Conservation (phyloP, 306 rosid species). For the Prunus mira region DNA sequence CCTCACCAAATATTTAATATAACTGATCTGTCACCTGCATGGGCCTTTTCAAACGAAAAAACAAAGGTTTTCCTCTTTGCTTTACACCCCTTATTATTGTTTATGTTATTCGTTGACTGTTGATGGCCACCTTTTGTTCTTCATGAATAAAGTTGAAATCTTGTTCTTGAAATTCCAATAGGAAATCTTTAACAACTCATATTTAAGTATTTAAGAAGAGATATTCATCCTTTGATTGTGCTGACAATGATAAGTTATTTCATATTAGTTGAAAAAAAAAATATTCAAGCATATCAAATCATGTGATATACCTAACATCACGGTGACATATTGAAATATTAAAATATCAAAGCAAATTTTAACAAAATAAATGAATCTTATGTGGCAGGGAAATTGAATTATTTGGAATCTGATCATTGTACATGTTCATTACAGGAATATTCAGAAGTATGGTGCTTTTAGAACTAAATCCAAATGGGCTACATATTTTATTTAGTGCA, state of each 20-base stretch:
- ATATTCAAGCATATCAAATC: not conserved
- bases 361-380: not conserved
- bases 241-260: not conserved
- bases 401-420: not conserved
- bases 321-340: not conserved
- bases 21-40: slow-evolving; percentile 71
- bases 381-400: not conserved
- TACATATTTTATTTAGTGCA: not conserved
- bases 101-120: slow-evolving; percentile 8
- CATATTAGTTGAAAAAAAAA: not conserved
- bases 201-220: not conserved
- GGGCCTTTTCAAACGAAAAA: slow-evolving; percentile 78
- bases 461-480: not conserved
- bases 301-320: not conserved
- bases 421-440: not conserved
- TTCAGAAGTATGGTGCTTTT: not conserved
- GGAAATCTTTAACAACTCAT: not conserved
- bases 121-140: slow-evolving; percentile 4
- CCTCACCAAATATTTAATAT: slow-evolving; percentile 70
- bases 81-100: slow-evolving; percentile 2
- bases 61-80: slow-evolving; percentile 68
- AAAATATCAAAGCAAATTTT: not conserved
- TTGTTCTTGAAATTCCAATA: not conserved
- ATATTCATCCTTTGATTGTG: not conserved
- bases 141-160: slow-evolving; percentile 6